Evolutionary conservation across 208 protist genomes (phyloP), one percentile per base, ranked within the genome.

Genomic region (Borovskyia barvae): DNA sequence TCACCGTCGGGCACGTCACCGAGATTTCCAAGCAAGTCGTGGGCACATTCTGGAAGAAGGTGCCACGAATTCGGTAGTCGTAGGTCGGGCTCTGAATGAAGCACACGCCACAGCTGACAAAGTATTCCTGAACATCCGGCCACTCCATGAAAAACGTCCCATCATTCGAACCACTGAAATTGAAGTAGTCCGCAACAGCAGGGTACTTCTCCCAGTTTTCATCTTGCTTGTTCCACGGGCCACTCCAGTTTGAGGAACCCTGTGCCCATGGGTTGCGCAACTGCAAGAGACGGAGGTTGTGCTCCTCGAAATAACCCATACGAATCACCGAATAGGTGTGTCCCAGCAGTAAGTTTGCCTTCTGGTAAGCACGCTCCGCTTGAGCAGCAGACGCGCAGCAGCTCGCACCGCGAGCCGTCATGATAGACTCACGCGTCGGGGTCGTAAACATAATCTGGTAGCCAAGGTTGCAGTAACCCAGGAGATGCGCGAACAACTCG

Each of bases 111-210:
- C 85, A 87, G 46, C 75, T 66, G 33, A 66, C 72, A 54, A 95
- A 95, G 55, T 70, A 90, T 14, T 68, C 55, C 47, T 85, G 56
- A 20, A 76, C 80, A 45, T 95, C 90, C 5, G 48, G n/a, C 82
- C 81, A 92, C 57, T 82, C 77, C 77, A 95, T 85, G 42, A 72
- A 93, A 51, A 95, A 81, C 26, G 61, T 80, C 46, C 73, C 83
- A 52, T 89, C 75, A 46, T 82, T 68, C 4, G 58, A 57, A 9
- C 26, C 40, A 36, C 67, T 39, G 35, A 79, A 79, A 30, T 79
- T 68, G 66, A 72, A 88, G 46, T 70, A 58, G n/a, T 70, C 52
- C 0, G 58, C 56, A 1, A 90, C 61, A 7, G 74, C 69, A 0
- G 52, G 28, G 61, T 86, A 78, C 68, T 89, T 73, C 8, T 80